phyloP scores from a whole-genome alignment of 2,329 filamentous ascomycete genomes.

The Cladosporium phlei region DNA sequence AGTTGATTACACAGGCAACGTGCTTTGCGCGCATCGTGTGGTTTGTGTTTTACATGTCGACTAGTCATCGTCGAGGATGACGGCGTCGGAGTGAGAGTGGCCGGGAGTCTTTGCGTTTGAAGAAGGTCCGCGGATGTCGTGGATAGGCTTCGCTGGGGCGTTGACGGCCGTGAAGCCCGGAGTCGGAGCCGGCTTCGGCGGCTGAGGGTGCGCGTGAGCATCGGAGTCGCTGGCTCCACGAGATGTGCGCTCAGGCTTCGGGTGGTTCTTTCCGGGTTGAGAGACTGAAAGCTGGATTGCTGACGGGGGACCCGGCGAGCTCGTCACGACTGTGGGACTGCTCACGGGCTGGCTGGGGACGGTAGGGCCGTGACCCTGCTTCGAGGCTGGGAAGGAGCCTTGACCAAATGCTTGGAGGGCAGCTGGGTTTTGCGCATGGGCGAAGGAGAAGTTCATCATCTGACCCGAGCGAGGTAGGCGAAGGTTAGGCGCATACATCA shows the following conservation, averaged over 20 bases:
- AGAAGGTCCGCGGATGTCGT: background rate
- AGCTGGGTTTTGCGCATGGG: slow-evolving; percentile 19
- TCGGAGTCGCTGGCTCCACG: background rate
- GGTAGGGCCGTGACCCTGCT: background rate
- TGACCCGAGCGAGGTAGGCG: slow-evolving; percentile 23
- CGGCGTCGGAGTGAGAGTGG: background rate
- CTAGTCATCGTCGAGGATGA: slow-evolving; percentile 4
- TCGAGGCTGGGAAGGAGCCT: slow-evolving; percentile 18
- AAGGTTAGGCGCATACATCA: background rate
- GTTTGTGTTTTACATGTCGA: too few species aligned
- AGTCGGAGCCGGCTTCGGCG: background rate
- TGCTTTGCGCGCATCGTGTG: too few species aligned
- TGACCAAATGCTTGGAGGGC: slow-evolving; percentile 22
- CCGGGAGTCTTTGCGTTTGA: background rate
- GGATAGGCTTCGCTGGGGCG: background rate
- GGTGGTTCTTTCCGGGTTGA: too few species aligned
- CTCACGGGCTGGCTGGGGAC: background rate
- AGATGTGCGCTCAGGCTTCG: background rate
- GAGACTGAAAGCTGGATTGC: too few species aligned
- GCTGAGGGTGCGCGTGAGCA: background rate
- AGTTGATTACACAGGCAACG: too few species aligned
- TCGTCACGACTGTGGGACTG: background rate
- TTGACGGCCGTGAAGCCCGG: slow-evolving; percentile 17
- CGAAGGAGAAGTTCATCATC: slow-evolving; percentile 29
- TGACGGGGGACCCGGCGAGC: too few species aligned